Conservation (phyloP, 768 basidiomycete genomes). For the Naematelia encephala region DNA sequence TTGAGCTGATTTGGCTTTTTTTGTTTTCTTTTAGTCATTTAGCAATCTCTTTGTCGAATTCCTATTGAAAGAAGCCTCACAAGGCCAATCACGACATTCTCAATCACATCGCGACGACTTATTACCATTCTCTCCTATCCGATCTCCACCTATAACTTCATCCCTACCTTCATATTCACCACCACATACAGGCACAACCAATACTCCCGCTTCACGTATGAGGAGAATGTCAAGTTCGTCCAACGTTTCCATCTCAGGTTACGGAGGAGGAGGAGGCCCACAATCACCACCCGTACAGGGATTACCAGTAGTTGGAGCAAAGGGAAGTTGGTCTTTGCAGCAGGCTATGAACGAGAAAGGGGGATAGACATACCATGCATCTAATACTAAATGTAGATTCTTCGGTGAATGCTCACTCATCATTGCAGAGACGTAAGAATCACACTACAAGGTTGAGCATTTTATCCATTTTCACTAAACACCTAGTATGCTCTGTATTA, state of each 20-base stretch:
- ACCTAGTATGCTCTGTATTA: neutral
- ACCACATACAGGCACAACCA: slow-evolving; percentile 14
- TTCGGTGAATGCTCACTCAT: too few relatives aligned
- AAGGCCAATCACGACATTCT: slow-evolving; percentile 48
- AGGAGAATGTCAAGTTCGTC: slow-evolving; percentile 14
- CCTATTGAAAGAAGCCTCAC: slow-evolving; percentile 81
- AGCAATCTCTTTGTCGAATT: slow-evolving; percentile 98
- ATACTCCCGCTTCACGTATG: slow-evolving; percentile 44
- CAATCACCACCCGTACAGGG: neutral
- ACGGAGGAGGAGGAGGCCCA: neutral
- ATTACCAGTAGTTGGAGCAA: neutral
- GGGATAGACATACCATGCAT: neutral
- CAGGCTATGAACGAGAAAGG: slow-evolving; percentile 1
- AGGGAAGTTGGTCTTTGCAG: neutral
- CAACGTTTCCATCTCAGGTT: slow-evolving; percentile 1
- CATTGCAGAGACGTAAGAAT: too few relatives aligned
- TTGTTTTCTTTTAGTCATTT: slow-evolving; percentile 66
- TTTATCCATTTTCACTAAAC: too few relatives aligned
- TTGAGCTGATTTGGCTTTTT: too few relatives aligned
- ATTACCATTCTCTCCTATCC: slow-evolving; percentile 3
- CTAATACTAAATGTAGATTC: too few relatives aligned
- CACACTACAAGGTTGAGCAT: too few relatives aligned
- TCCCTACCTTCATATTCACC: slow-evolving; percentile 20
- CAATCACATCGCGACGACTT: neutral
- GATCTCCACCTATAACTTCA: slow-evolving; percentile 5